Conservation (phyloP, 2,329 filamentous ascomycete species). For the Aspergillus vadensis region DNA sequence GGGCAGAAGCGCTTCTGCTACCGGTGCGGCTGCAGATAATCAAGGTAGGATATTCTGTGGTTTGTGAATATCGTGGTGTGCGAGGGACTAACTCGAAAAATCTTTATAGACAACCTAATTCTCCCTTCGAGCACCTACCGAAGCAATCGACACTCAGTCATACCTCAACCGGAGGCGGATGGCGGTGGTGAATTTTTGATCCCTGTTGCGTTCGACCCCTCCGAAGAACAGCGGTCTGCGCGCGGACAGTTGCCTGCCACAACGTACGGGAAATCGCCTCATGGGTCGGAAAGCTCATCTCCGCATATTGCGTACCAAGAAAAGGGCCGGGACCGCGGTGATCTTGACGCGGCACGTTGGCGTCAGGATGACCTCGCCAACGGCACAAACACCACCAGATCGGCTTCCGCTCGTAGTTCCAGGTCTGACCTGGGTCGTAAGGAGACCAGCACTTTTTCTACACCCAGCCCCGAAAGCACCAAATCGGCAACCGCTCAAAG, state of each 20-base stretch:
- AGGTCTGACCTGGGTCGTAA: conserved; percentile 45
- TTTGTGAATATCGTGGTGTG: background rate
- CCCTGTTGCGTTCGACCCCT: conserved; percentile 72
- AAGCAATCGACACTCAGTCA: conserved; percentile 73
- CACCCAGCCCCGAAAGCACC: conserved; percentile 34
- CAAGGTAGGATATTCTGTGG: conserved; percentile 33
- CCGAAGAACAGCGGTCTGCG: conserved; percentile 59
- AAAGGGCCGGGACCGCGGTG: conserved; percentile 68
- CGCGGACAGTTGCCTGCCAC: conserved; percentile 44
- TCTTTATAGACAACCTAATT: conserved; percentile 59
- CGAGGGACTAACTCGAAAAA: background rate
- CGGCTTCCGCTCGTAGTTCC: conserved; percentile 50
- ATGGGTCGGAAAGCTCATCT: conserved; percentile 55
- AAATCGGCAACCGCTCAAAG: conserved; percentile 39
- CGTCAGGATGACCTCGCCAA: conserved; percentile 34
- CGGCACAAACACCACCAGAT: conserved; percentile 44
- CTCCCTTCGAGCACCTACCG: conserved; percentile 76
- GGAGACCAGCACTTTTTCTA: conserved; percentile 45
- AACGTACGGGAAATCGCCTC: conserved; percentile 34
- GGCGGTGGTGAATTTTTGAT: conserved; percentile 71
- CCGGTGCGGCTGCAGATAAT: conserved; percentile 28
- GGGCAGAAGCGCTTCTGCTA: conserved; percentile 25
- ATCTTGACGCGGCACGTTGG: conserved; percentile 37
- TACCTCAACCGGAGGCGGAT: conserved; percentile 57
- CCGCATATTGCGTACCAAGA: conserved; percentile 94